Conservation (phyloP, 192 early-diverging fungal genomes). For the Coemansia aciculifera region DNA sequence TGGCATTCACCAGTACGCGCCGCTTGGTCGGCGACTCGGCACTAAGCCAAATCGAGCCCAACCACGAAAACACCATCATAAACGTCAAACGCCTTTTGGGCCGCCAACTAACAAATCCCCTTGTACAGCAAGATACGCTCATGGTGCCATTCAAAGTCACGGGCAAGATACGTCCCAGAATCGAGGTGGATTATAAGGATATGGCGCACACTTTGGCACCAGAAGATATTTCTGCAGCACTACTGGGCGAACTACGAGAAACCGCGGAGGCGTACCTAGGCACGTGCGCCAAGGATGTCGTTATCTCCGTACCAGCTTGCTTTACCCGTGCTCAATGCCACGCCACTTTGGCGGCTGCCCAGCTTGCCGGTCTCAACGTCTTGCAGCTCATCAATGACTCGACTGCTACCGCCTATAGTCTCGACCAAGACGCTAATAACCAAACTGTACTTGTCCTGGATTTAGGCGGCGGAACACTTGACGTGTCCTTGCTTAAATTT, state of each 20-base stretch:
- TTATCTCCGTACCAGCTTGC: slow-evolving; percentile 96
- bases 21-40: slow-evolving; percentile 98
- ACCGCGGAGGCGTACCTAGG: slow-evolving; percentile 92
- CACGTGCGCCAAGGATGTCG: slow-evolving; percentile 77
- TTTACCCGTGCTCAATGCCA: slow-evolving; percentile 99
- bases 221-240: slow-evolving; percentile 95
- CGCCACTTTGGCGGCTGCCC: slow-evolving; percentile 98
- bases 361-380: slow-evolving; percentile 94
- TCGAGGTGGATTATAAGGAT: slow-evolving; percentile 93
- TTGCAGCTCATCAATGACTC: slow-evolving; percentile 99
- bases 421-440: slow-evolving; percentile 89
- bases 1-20: slow-evolving; percentile 92
- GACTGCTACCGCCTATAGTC: slow-evolving; percentile 97
- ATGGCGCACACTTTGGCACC: slow-evolving; percentile 94
- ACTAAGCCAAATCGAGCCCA: slow-evolving; percentile 98
- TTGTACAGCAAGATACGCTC: slow-evolving; percentile 98
- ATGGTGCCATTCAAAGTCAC: slow-evolving; percentile 97
- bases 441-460: slow-evolving; percentile 95
- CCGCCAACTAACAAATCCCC: slow-evolving; percentile 82
- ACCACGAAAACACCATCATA: slow-evolving; percentile 97
- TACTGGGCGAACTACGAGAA: slow-evolving; percentile 97
- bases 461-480: slow-evolving; percentile 96
- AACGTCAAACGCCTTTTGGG: slow-evolving; percentile 97
- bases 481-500: slow-evolving; percentile 94
- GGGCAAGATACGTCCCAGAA: slow-evolving; percentile 71